phyloP scores from a whole-genome alignment of 805 yeast genomes.

The Barnettozyma californica region DNA sequence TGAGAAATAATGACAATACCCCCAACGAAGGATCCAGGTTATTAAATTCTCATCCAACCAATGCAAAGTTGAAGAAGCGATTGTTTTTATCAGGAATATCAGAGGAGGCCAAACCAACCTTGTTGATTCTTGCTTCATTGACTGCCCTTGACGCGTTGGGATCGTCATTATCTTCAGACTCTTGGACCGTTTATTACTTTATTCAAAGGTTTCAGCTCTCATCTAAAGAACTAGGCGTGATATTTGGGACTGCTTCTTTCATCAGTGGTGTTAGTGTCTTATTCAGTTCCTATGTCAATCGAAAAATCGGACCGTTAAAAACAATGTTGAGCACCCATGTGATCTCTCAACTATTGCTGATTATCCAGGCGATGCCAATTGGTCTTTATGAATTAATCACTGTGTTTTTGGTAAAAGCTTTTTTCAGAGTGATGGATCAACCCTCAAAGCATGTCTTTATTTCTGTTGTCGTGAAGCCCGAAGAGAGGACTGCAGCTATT shows the following conservation, averaged over 20 bases:
- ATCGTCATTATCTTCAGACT: slow-evolving; percentile 37
- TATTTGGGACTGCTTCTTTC: slow-evolving; percentile 36
- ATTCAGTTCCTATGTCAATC: slow-evolving; percentile 39
- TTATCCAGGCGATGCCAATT: slow-evolving; percentile 35
- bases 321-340: slow-evolving; percentile 42
- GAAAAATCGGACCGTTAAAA: slow-evolving; percentile 38
- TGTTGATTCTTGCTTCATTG: slow-evolving; percentile 32
- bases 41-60: neutral
- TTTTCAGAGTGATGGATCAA: slow-evolving; percentile 42
- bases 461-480: slow-evolving; percentile 35
- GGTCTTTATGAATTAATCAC: slow-evolving; percentile 29
- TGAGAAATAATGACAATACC: neutral
- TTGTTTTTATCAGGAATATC: slow-evolving; percentile 15
- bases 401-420: slow-evolving; percentile 29
- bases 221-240: slow-evolving; percentile 33
- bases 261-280: slow-evolving; percentile 36
- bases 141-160: slow-evolving; percentile 41
- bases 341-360: slow-evolving; percentile 36
- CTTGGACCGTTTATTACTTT: slow-evolving; percentile 44
- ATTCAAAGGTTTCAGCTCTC: slow-evolving; percentile 31
- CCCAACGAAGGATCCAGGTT: slow-evolving; percentile 2
- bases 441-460: slow-evolving; percentile 45
- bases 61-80: neutral
- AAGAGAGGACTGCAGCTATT: slow-evolving; percentile 38
- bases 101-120: slow-evolving; percentile 20